phyloP scores from a whole-genome alignment of 1,139 yeast species.

The Nakaseomyces bracarensis region DNA sequence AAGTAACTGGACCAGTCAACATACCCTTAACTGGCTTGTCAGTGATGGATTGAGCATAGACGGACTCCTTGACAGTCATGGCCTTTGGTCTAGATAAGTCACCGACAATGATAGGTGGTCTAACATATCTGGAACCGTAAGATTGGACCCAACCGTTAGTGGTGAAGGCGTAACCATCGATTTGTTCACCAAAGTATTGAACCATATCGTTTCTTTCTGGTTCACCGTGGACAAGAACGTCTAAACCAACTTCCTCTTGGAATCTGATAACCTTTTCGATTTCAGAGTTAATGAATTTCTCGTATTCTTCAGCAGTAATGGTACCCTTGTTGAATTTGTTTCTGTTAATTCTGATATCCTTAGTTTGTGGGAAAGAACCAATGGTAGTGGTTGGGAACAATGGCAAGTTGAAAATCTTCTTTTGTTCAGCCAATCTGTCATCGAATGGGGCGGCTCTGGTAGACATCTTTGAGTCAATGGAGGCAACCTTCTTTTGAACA shows the following conservation, averaged over 20 bases:
- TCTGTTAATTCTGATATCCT: slow-evolving; percentile 97
- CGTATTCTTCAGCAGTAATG: slow-evolving; percentile 89
- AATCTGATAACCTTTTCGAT: slow-evolving; percentile 91
- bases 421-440: slow-evolving; percentile 79
- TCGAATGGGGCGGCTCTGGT: slow-evolving; percentile 85
- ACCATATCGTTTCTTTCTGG: slow-evolving; percentile 99
- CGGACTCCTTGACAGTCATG: slow-evolving; percentile 98
- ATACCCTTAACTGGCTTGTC: slow-evolving; percentile 98
- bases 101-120: slow-evolving; percentile 99
- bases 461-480: slow-evolving; percentile 69
- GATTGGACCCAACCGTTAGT: slow-evolving; percentile 99
- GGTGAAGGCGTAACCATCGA: slow-evolving; percentile 97
- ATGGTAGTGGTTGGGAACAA: slow-evolving; percentile 99
- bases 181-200: slow-evolving; percentile 98
- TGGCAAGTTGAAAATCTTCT: slow-evolving; percentile 83
- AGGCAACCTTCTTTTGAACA: slow-evolving; percentile 81
- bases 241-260: slow-evolving; percentile 98
- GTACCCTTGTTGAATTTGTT: slow-evolving; percentile 97
- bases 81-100: slow-evolving; percentile 98
- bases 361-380: slow-evolving; percentile 99
- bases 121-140: slow-evolving; percentile 98
- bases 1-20: slow-evolving; percentile 99
- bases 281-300: slow-evolving; percentile 92
- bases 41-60: slow-evolving; percentile 95
- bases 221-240: slow-evolving; percentile 98